Percentiles rank a stretch among this genome's conserved stretches.
Evolutionary conservation across 768 basidiomycete genomes (phyloP).

Genomic region (Amanita phalloides): DNA sequence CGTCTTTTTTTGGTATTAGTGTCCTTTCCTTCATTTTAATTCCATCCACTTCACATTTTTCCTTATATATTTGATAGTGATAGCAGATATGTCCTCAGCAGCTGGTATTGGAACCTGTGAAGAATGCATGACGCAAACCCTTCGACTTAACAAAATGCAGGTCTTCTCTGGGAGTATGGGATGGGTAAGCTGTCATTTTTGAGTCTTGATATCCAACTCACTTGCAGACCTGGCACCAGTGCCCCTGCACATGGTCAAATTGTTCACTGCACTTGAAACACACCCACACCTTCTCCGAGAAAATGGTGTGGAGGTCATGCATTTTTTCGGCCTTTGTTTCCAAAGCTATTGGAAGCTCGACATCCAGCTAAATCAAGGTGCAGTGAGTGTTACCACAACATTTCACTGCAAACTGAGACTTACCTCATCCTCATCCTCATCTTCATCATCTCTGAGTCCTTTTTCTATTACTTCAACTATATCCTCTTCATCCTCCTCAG

Average conservation of each 20-base stretch:
- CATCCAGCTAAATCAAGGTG: not conserved
- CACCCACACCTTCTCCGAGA: too few relatives aligned
- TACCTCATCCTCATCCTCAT: too few relatives aligned
- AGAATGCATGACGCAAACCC: not conserved
- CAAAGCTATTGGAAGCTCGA: not conserved
- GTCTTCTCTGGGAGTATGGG: not conserved
- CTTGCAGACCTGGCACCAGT: not conserved
- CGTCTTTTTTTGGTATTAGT: too few relatives aligned
- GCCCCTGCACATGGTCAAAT: not conserved
- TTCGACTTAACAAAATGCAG: not conserved
- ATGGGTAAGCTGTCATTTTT: not conserved
- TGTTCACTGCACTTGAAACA: not conserved
- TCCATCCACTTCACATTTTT: slow-evolving; percentile 1
- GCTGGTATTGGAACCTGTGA: too few relatives aligned
- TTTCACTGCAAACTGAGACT: not conserved
- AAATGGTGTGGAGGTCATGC: not conserved
- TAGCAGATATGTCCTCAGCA: not conserved
- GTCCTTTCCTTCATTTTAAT: not conserved
- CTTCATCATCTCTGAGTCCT: too few relatives aligned
- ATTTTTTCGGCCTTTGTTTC: not conserved
- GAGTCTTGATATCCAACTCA: not conserved
- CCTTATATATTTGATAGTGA: not conserved
- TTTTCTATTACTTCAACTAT: too few relatives aligned
- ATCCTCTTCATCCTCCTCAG: too few relatives aligned
- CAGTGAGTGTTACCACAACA: not conserved